Base-by-base conservation (phyloP, 2,329 filamentous ascomycete species). In the Talaromyces sp. region DNA sequence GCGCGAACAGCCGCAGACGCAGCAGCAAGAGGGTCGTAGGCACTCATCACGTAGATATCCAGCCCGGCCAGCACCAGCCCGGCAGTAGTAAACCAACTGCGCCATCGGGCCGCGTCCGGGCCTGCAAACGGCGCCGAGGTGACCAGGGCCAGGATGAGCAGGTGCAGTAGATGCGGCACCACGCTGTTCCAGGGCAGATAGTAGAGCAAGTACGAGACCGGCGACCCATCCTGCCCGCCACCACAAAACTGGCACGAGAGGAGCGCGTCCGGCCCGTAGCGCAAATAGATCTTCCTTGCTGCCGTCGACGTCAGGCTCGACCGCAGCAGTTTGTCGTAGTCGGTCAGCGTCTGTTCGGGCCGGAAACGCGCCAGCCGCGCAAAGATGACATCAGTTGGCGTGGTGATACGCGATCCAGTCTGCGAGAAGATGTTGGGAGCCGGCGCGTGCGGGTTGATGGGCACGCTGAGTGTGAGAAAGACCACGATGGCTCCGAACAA, bases 311-410 rank as follows among this genome's bases (percentile, higher is more conserved):
- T 83, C 71, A 98, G 87, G 68, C 88, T 88, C 28, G 80, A 77
- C 58, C 86, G 84, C 10, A 98, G 82, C 27, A 82, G 76, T 57
- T 85, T 80, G 76, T 98, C 93, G 13, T 73, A 72, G 0, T 69
- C 66, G 2, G 78, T 82, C 59, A 84, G 74, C 17, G 71, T 66
- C 19, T 75, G 74, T 7, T 72, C 67, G 0, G 77, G 76, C 17
- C 77, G 76, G 42, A 71, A 61, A 5, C 73, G 70, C 1, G 80
- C 76, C 10, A 98, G 82, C 17, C 93, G 90, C 62, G 84, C 86
- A 75, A 96, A 95, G 63, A 98, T 83, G 36, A 96, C 88, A 71
- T 93, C 90, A 49, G 85, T 88, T n/a, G 92, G 88, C 49, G 90
- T 93, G 69, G 92, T 90, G 19, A 98, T 85, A 36, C 93, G 90